Evolutionary conservation across 345 rosid species (phyloP), one percentile per base, ranked within the genome.

Genomic region (Sisymbrium irio): DNA sequence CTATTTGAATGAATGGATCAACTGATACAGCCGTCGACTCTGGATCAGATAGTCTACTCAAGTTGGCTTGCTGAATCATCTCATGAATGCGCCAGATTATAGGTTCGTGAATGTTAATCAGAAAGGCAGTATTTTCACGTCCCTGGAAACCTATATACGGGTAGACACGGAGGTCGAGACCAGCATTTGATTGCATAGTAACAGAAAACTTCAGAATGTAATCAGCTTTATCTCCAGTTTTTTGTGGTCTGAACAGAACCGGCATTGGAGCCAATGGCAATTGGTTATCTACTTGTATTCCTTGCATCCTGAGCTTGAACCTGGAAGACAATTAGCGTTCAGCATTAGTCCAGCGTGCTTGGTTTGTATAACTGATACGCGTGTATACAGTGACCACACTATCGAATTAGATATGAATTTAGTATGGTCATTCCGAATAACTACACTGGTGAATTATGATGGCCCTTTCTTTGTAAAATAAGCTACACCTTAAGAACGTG

Each of bases 31-130:
- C 91, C 65, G 94, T 90, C 32, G 91, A 82, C 53, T 81, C 82
- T 71, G 80, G 49, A 73, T 88, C 86, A 65, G 77, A 72, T 56
- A 95, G 75, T 75, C 99, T 85, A 77, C 87, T 76, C 20, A 90
- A 77, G 77, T 87, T 92, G 82, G 89, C 82, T 80, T 83, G 97
- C 82, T 85, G 96, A 67, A 90, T 82, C 99, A 95, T 91, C 90
- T 90, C 98, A 78, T 92, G 96, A 78, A 95, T 88, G 68, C 99
- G 98, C 99, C 99, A 95, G 71, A 95, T 92, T 71, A 92, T 90
- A 41, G 98, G 99, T 74, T 95, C 99, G 44, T 95, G 99, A 75
- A 95, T 85, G 81, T 86, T 95, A 67, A 92, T 83, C n/a, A 92
- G 74, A 71, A 95, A 95, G 60, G 99, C 85, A 72, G 87, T 80